Evolutionary conservation across 345 rosid species (phyloP).

Genomic region (Aegle marmelos): DNA sequence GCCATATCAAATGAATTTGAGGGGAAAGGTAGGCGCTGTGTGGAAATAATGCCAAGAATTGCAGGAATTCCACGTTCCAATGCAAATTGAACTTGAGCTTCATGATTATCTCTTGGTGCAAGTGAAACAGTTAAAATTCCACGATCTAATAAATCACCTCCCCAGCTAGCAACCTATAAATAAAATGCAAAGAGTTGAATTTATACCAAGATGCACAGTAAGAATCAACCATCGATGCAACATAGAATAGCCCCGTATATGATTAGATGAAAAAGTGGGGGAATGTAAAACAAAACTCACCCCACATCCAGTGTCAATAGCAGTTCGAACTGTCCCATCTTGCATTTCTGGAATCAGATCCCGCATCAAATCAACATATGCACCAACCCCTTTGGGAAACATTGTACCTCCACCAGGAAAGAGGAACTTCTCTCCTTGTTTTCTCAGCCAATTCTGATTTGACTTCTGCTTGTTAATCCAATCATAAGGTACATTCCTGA

Average conservation of each 20-base stretch:
- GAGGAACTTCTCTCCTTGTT: conserved; percentile 84
- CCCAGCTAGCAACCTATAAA: conserved; percentile 98
- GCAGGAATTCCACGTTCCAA: conserved; percentile 99
- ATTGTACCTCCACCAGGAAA: conserved; percentile 99
- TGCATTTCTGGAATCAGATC: conserved; percentile 94
- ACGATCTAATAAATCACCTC: conserved; percentile 91
- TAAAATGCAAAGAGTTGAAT: background rate
- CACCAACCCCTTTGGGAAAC: conserved; percentile 95
- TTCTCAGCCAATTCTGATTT: conserved; percentile 92
- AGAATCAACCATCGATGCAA: background rate
- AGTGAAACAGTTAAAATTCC: conserved; percentile 88
- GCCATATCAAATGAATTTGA: conserved; percentile 98
- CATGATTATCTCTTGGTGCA: conserved; percentile 98
- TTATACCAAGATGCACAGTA: background rate
- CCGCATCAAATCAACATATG: conserved; percentile 91
- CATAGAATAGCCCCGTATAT: background rate
- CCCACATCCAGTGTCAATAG: conserved; percentile 98
- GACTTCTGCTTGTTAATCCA: conserved; percentile 98
- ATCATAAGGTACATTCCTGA: conserved; percentile 96
- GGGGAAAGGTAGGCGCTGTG: conserved; percentile 95
- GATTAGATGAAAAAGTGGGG: background rate
- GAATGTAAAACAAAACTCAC: conserved; percentile 36
- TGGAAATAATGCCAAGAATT: conserved; percentile 91
- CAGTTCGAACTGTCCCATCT: conserved; percentile 86
- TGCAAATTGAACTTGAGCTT: conserved; percentile 99